Base-by-base conservation (phyloP, 352 stramenopile genomes). In the Globisporangium acanthophoron region DNA sequence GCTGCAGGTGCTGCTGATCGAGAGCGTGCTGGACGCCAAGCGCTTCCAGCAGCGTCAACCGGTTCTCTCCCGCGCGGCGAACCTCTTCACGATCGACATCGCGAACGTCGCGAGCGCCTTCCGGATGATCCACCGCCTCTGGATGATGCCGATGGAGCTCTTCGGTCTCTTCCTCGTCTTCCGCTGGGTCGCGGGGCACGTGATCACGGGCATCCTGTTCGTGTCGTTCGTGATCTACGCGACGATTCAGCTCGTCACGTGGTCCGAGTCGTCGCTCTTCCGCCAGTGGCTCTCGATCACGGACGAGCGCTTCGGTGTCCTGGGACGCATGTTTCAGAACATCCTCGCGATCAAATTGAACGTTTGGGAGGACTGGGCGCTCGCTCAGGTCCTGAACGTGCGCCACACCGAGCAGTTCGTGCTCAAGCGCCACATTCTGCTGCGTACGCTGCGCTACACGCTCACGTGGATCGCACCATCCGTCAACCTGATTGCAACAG, bases 311-410 rank as follows among this genome's bases (percentile, higher is more conserved):
- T 65, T 65, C 41, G 41, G 52, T 0, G 44, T 60, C 52, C 59
- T 65, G 2, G 47, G 56, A 40, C 44, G 53, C 18, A 27, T 45
- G 16, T 60, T 65, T 24, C 54, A 60, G 24, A 37, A 65, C 45
- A 55, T 65, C 12, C 13, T 60, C 18, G 59, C 59, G 44, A 65
- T 86, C 18, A 88, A 88, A 18, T 54, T 88, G 0, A 82, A 80
- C 13, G 64, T 71, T 3, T 88, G 78, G 78, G 73, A 88, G 60
- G 69, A 79, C 47, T 78, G 70, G 40, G 74, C 75, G 51, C 60
- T 83, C 37, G 56, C 62, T 2, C 76, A 73, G 21, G 64, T 87
- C 46, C 65, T 78, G 24, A 39, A 40, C 1, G 68, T 76, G 18
- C 67, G 78, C 4, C 45, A 61, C 12, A 66, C 81, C 2, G 78